phyloP scores from a whole-genome alignment of 2,329 filamentous ascomycete species.

The Lomentospora prolificans region DNA sequence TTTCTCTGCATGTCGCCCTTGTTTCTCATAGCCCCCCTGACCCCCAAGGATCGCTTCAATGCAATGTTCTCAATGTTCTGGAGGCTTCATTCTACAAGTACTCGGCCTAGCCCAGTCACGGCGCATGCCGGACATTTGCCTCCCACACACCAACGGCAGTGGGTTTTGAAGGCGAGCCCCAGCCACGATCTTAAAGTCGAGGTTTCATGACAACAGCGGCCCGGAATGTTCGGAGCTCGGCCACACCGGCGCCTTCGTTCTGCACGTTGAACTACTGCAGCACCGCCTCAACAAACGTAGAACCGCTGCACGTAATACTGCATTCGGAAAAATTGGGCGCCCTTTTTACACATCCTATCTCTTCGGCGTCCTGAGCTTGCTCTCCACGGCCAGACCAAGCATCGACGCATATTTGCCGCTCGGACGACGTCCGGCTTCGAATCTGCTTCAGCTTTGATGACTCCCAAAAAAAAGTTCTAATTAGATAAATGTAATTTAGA shows the following conservation, averaged over 20 bases:
- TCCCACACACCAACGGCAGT: too few species aligned
- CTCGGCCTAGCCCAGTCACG: not conserved
- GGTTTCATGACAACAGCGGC: not conserved
- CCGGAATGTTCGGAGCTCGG: not conserved
- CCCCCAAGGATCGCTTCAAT: not conserved
- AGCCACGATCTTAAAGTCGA: not conserved
- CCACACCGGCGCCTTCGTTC: not conserved
- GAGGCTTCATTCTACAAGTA: not conserved
- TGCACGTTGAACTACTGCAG: not conserved
- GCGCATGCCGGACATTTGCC: too few species aligned
- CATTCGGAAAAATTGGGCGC: not conserved
- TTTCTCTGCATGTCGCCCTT: not conserved
- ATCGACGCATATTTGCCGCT: too few species aligned
- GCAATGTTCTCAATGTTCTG: not conserved
- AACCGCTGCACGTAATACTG: not conserved
- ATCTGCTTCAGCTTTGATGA: too few species aligned
- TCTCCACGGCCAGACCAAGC: too few species aligned
- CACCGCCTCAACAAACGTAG: not conserved
- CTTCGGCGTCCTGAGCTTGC: too few species aligned
- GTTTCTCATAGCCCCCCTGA: not conserved
- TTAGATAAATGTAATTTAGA: too few species aligned
- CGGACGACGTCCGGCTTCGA: too few species aligned
- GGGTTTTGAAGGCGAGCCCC: not conserved
- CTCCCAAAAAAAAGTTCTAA: too few species aligned
- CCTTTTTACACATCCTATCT: conserved; percentile 3